A percentile compares a stretch with the other conserved stretches of the same genome.
Conservation (phyloP, 2,329 filamentous ascomycete species). For the Parafenestella ontariensis region DNA sequence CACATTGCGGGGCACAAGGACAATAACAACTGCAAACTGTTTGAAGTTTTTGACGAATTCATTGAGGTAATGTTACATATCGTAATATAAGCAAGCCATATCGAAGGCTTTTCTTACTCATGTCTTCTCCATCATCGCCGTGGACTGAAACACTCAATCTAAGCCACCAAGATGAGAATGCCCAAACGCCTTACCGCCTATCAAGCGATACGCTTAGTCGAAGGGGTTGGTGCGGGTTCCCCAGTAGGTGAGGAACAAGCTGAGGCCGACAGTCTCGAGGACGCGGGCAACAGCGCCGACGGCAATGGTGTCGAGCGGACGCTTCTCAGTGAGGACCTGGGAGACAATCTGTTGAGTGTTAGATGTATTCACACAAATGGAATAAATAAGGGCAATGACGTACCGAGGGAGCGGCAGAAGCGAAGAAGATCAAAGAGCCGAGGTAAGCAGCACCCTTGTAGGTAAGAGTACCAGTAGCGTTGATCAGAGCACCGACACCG, state of each 20-base stretch:
- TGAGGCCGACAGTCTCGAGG: slow-evolving; percentile 91
- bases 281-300: slow-evolving; percentile 84
- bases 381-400: slow-evolving; percentile 45
- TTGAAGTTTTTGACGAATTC: slow-evolving; percentile 21
- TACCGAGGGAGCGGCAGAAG: slow-evolving; percentile 86
- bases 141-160: slow-evolving; percentile 32
- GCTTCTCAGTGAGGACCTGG: slow-evolving; percentile 89
- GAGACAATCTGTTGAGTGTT: slow-evolving; percentile 72
- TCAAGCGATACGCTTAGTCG: slow-evolving; percentile 62
- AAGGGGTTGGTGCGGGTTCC: slow-evolving; percentile 94
- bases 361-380: slow-evolving; percentile 13
- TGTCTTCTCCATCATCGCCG: slow-evolving; percentile 28
- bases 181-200: slow-evolving; percentile 25
- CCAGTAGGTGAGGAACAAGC: slow-evolving; percentile 95
- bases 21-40: slow-evolving; percentile 3
- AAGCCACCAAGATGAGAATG: slow-evolving; percentile 33
- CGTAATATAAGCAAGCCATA: slow-evolving; percentile 28
- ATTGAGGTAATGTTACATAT: slow-evolving; percentile 41
- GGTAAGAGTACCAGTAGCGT: slow-evolving; percentile 90
- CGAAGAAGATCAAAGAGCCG: slow-evolving; percentile 88
- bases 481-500: slow-evolving; percentile 82
- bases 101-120: slow-evolving; percentile 27
- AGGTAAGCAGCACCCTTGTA: slow-evolving; percentile 98
- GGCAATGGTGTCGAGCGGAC: slow-evolving; percentile 86
- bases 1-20: neutral